Evolutionary conservation across 1,284 basidiomycete genomes (phyloP).

Genomic region (Ustilago trichophora): DNA sequence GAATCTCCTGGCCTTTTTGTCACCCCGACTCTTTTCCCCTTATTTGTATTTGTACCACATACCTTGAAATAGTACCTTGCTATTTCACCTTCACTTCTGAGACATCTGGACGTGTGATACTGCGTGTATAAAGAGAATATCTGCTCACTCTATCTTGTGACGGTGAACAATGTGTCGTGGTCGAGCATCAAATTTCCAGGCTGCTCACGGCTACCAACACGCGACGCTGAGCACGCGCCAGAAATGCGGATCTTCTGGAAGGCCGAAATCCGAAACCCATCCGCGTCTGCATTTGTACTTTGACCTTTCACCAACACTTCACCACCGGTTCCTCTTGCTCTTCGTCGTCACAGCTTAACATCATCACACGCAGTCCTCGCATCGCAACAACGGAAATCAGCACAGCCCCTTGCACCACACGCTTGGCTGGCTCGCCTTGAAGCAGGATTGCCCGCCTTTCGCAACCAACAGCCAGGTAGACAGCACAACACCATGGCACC

Average conservation of each 20-base stretch:
- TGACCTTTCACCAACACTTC: conserved; percentile 4
- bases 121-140: no score
- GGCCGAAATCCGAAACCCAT: conserved; percentile 30
- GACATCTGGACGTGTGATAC: no score
- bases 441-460: no score
- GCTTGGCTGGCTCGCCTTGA: no score
- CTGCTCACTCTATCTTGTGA: no score
- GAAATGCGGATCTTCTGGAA: conserved; percentile 22
- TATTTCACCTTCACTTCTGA: no score
- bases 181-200: no score
- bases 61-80: no score
- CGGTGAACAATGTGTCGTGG: no score
- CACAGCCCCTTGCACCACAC: background rate
- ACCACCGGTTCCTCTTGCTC: background rate
- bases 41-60: conserved; percentile 34
- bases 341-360: background rate
- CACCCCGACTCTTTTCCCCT: background rate
- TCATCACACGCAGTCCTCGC: background rate
- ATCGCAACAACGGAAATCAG: background rate
- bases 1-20: no score
- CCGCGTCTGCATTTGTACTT: conserved; percentile 1
- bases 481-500: conserved; percentile 31
- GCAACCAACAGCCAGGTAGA: no score
- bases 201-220: no score
- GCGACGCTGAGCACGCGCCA: conserved; percentile 13